phyloP scores from a whole-genome alignment of 108 stramenopile genomes.

The Nitzschia sp. region DNA sequence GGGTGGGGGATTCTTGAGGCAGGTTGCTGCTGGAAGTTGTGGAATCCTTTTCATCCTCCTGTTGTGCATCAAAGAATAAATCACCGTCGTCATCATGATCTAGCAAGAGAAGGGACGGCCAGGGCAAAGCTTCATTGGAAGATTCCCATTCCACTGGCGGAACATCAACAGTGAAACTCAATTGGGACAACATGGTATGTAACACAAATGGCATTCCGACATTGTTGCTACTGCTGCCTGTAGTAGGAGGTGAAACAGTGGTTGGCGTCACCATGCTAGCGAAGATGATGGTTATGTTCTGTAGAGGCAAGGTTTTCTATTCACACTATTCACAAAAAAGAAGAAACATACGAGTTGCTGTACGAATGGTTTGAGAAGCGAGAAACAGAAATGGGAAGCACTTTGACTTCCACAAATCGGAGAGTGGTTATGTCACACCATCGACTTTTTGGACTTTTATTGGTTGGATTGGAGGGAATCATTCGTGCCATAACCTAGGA shows the following conservation, averaged over 20 bases:
- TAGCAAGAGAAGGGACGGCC: too few species aligned
- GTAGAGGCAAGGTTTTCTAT: too few species aligned
- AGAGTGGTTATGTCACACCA: too few species aligned
- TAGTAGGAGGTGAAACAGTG: conserved; percentile 1
- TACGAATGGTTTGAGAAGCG: too few species aligned
- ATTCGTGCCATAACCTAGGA: too few species aligned
- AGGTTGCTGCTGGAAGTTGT: neutral
- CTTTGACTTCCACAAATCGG: too few species aligned
- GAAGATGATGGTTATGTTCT: neutral
- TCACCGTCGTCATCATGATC: neutral
- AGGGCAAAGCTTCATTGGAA: too few species aligned
- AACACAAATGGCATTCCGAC: neutral
- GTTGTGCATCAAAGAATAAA: conserved; percentile 18
- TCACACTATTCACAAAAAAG: too few species aligned
- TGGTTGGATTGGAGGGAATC: too few species aligned
- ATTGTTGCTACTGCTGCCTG: neutral
- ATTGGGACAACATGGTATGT: conserved; percentile 3
- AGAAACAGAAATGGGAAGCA: too few species aligned
- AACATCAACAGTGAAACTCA: conserved; percentile 6
- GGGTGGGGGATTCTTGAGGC: neutral
- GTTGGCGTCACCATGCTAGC: neutral
- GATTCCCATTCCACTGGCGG: neutral
- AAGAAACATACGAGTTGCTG: too few species aligned
- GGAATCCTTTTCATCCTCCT: neutral
- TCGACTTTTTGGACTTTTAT: too few species aligned